Percentiles rank a stretch among this genome's conserved stretches.
Evolutionary conservation across 345 rosid species (phyloP).

Genomic region (Citrus cavaleriei): DNA sequence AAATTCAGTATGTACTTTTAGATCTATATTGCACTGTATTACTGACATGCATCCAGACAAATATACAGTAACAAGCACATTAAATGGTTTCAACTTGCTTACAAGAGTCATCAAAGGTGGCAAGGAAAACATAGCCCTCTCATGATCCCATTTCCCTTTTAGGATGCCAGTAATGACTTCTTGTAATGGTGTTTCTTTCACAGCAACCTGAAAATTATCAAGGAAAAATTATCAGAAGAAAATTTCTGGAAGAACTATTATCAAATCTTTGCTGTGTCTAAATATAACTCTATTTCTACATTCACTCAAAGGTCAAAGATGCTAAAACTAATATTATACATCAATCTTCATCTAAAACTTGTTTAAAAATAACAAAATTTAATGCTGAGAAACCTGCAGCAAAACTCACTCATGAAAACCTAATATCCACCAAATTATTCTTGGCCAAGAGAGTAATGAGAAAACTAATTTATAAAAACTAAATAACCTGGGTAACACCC

Average conservation of each 20-base stretch:
- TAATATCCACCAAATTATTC: background rate
- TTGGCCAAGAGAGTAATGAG: background rate
- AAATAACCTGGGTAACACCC: background rate
- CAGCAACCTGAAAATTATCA: conserved; percentile 43
- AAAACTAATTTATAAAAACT: background rate
- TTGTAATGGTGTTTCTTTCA: conserved; percentile 44
- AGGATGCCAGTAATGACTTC: conserved; percentile 59
- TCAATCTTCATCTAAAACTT: background rate
- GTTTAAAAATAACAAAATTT: background rate
- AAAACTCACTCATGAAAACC: background rate
- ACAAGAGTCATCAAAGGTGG: conserved; percentile 93
- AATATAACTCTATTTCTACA: background rate
- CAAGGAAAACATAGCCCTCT: conserved; percentile 77
- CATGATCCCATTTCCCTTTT: conserved; percentile 83
- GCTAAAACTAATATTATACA: background rate
- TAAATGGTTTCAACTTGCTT: conserved; percentile 17
- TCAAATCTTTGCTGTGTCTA: background rate
- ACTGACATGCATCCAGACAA: background rate
- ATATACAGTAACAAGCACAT: background rate
- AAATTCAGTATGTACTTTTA: background rate
- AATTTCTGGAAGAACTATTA: background rate
- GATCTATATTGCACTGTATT: background rate
- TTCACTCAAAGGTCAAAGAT: background rate
- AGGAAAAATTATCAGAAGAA: background rate
- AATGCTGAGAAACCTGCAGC: background rate